These are phyloP conservation scores for Ichthyophthirius multifiliis DNA, from an alignment of 169 alveolate genomes.

Conservation along the genomic window DNA sequence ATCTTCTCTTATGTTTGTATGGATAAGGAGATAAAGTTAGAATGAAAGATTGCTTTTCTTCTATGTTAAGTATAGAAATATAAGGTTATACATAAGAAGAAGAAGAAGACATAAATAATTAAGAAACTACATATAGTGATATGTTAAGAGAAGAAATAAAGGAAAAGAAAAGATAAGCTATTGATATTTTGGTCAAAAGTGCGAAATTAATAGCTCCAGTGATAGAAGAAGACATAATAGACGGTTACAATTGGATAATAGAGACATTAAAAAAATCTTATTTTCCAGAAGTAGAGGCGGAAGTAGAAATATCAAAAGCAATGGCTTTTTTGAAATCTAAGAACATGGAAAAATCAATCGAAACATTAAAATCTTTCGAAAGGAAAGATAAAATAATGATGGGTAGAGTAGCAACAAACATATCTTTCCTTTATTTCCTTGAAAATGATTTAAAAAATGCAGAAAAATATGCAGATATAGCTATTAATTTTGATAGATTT, in stretches of 20 bases:
- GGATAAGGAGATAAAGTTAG: conserved; percentile 85
- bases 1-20: conserved; percentile 82
- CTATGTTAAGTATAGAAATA: conserved; percentile 70
- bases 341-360: conserved; percentile 86
- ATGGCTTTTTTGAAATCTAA: conserved; percentile 77
- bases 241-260: conserved; percentile 83
- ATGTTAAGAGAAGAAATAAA: conserved; percentile 85
- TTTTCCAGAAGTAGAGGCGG: conserved; percentile 86
- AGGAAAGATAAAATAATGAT: conserved; percentile 85
- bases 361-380: conserved; percentile 86
- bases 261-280: conserved; percentile 83
- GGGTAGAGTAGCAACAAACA: conserved; percentile 90
- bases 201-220: conserved; percentile 86
- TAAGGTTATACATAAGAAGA: conserved; percentile 84
- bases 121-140: conserved; percentile 71
- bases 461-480: conserved; percentile 91
- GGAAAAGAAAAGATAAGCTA: conserved; percentile 78
- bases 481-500: conserved; percentile 87
- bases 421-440: conserved; percentile 88
- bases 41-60: conserved; percentile 83
- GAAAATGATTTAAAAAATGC: conserved; percentile 89
- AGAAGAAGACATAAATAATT: conserved; percentile 60
- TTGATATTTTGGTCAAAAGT: conserved; percentile 68
- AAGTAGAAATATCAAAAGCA: conserved; percentile 87
- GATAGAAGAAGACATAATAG: conserved; percentile 73